Base-by-base conservation (phyloP, 805 yeast genomes). In the Metschnikowia borealis region DNA sequence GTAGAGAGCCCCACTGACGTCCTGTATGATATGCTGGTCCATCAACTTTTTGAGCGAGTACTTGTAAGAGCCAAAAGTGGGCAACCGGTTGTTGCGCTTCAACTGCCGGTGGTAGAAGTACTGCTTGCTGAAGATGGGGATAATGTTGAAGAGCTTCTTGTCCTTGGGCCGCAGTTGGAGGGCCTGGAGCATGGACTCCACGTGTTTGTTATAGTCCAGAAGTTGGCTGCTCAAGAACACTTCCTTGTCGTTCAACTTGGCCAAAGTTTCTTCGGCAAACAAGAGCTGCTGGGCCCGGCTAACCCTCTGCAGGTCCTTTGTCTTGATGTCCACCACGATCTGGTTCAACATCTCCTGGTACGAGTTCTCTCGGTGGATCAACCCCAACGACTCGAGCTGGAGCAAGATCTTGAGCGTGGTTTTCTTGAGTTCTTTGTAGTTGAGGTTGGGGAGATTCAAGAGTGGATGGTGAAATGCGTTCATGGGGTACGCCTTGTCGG, bases 281-380 rank as follows among this genome's bases (percentile, higher is more conserved):
- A 61, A 65, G 34, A 75, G 59, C 53, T 79, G 80, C 15, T 67
- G 62, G 21, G 70, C 69, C 10, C 82, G 61, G 36, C 67, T 64
- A 35, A 64, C 62, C 53, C 81, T 65, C 54, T 75, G 80, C 10
- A 69, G 62, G 54, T 73, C 76, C 56, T 77, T 73, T 6, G 78
- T 75, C 56, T 68, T 72, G 55, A 94, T 89, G 55, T 92, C 97
- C 48, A 77, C 69, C 0, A 97, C 96, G 54, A 94, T 84, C 54
- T 87, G 89, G 61, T 90, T 89, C 51, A 94, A 68, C 13, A 94
- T 62, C 20, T 80, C 83, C 63, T 94, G 98, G 65, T 83, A 89
- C 17, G 85, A 82, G 62, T 89, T 81, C 32, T 76, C 70, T 51
- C 96, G 77, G 2, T 85, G 73, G 7, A 91, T 75, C 37, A 75